Evolutionary conservation across 108 stramenopile species (phyloP), one percentile per base, ranked within the genome.

Genomic region (Aurantiochytrium sp.): DNA sequence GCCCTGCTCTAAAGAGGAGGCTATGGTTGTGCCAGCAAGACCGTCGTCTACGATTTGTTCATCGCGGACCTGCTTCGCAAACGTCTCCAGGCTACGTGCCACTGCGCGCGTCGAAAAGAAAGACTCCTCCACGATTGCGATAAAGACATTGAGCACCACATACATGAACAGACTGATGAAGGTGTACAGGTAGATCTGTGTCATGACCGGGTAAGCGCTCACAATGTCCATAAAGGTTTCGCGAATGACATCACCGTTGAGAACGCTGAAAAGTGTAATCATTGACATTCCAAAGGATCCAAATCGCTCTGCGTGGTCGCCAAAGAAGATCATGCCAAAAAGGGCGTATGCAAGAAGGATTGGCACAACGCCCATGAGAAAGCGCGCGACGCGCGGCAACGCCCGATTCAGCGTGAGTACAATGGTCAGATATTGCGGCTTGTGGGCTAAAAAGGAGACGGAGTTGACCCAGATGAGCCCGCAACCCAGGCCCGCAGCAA

Each of bases 111-210:
- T 69, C 44, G 60, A 69, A 23, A 60, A 88, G 64, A 88, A 88
- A 51, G 88, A 44, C 88, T 88, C 88, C 47, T 88, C 88, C 14
- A 69, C 60, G 23, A 88, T 42, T 4, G 88, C 88, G 28, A 88
- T 60, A 45, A 88, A 60, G 60, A 88, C 60, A 43, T 88, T 88
- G n/a, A 88, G 88, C 21, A 88, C 88, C 10, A 88, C 88, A 47
- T 88, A 88, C 44, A 88, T 88, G 64, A 88, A 88, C 60, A 88
- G 88, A 28, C 58, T 44, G 44, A 88, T 47, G 60, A 88, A 88
- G 60, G 42, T 19, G 51, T 88, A 88, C 88, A 88, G 8, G 51
- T 69, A 88, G 16, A 88, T 19, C 55, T 88, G 88, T 0, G 53
- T 60, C 25, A 88, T 44, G 42, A 88, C 47, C 19, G 60, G 60